Evolutionary conservation across 345 rosid species (phyloP), one percentile per base, ranked within the genome.

Genomic region (Rhizophora apiculata): DNA sequence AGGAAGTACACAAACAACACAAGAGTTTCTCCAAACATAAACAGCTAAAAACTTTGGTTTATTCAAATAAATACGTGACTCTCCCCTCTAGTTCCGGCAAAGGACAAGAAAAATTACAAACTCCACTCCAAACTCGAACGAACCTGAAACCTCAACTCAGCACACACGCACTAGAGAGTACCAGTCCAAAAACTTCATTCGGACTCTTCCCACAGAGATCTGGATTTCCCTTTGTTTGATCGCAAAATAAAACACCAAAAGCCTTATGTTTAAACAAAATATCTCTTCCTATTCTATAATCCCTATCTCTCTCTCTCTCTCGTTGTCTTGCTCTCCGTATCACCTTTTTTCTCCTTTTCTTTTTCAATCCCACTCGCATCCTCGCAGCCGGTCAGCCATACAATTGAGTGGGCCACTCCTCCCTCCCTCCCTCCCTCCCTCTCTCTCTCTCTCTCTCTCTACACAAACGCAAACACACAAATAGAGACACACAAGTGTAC

Each of bases 31-130:
- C 84, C 88, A 74, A 84, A 72, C 85, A 83, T 71, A 86, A 87
- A 62, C 81, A 68, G 84, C 81, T 85, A 70, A 74, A 70, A 43
- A 74, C 68, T 68, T 83, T 68, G 84, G 79, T 75, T 68, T 83
- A 77, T 86, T 82, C 81, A 80, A 75, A 78, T 65, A 79, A 73
- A 78, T 65, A 85, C 65, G 49, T 64, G 60, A 67, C 78, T 80
- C 68, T 11, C 32, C 81, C 77, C 77, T 73, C 82, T 51, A 84
- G 72, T 78, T 82, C 80, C 68, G 86, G 86, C 87, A 89, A 82
- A 86, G 83, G 91, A 89, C 87, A 86, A 84, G 85, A 79, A 82
- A 13, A 81, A 73, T 74, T 72, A 74, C 79, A 76, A 81, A 75
- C 60, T 56, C 60, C 13, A 24, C 60, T 27, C 64, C 52, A 76